A percentile compares a stretch with the other conserved stretches of the same genome.
Evolutionary conservation across 805 yeast species (phyloP).

Genomic region (Saturnispora kantuleensis): DNA sequence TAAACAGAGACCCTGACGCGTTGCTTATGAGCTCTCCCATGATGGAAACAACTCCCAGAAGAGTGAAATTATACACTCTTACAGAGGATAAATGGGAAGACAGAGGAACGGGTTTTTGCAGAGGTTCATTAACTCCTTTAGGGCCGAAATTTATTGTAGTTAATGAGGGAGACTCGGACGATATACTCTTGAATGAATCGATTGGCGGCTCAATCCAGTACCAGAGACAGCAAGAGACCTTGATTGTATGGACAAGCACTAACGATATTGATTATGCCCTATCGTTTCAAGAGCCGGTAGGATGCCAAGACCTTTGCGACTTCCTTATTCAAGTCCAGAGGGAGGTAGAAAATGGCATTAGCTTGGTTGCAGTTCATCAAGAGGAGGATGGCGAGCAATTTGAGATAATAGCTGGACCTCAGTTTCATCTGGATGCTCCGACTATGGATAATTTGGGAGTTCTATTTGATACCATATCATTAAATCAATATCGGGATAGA

Average conservation of each 20-base stretch:
- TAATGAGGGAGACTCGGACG: constrained; percentile 53
- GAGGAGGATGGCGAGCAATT: constrained; percentile 44
- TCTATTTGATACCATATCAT: constrained; percentile 40
- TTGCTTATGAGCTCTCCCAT: constrained; percentile 16
- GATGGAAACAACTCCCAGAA: constrained; percentile 29
- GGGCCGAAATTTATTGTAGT: constrained; percentile 60
- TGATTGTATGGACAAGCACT: constrained; percentile 86
- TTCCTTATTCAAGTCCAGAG: constrained; percentile 64
- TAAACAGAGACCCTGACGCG: neutral
- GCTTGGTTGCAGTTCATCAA: constrained; percentile 57
- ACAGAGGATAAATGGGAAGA: constrained; percentile 83
- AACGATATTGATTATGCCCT: constrained; percentile 71
- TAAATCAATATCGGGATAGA: constrained; percentile 30
- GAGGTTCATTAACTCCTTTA: constrained; percentile 48
- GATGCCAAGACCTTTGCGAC: constrained; percentile 77
- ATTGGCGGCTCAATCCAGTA: constrained; percentile 73
- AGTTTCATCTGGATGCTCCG: constrained; percentile 56
- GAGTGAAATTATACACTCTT: constrained; percentile 86
- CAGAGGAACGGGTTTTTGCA: constrained; percentile 85
- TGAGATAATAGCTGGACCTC: constrained; percentile 75
- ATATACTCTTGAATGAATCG: constrained; percentile 50
- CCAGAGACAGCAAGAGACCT: constrained; percentile 89
- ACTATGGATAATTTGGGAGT: constrained; percentile 39
- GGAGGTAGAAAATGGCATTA: constrained; percentile 47
- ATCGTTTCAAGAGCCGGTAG: constrained; percentile 85